Evolutionary conservation across 2,329 filamentous ascomycete species (phyloP), one percentile per base, ranked within the genome.

Genomic region (Purpureocillium lavendulum): DNA sequence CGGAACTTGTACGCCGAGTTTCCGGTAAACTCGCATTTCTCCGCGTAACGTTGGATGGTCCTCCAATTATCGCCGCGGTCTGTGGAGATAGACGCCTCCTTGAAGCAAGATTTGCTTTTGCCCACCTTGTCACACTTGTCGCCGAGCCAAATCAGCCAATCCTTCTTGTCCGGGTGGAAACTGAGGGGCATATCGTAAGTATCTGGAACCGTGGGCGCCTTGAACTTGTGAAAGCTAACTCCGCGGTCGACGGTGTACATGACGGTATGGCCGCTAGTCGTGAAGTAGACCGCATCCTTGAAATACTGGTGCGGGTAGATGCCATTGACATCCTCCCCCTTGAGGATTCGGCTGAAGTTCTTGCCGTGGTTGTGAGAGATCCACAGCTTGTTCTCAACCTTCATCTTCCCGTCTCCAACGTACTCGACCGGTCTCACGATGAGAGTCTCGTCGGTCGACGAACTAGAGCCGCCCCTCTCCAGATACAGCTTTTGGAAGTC

Each of bases 141-240:
- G 30, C 89, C 90, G 36, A 84, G 78, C 88, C 89, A 97, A 45
- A 98, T 84, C 33, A 97, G 70, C 87, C 88, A 96, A 53, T 95
- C 84, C 56, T 82, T 84, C 52, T 84, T 77, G 49, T 83, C 78
- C 1, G 88, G 84, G 53, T 98, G 92, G 65, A 98, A 98, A 29
- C 72, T 70, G 32, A 88, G 71, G 14, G 77, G 72, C 7, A 66
- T 55, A 4, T 55, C 47, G 2, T 48, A 44, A 35, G 66, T 50
- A 15, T 31, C 34, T 7, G 62, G 61, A 47, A 74, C 73, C 32
- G 75, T 69, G 1, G 82, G 84, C 3, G 82, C 78, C 42, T 85
- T 62, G 60, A 96, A 94, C 36, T 68, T 71, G 56, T 85, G 76
- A 49, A 92, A 84, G 46, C 69, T 80, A 31, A 79, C 68, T 14